These are phyloP conservation scores for Fraxinus baroniana DNA, from an alignment of 305 asterid genomes.

Conservation along the genomic window DNA sequence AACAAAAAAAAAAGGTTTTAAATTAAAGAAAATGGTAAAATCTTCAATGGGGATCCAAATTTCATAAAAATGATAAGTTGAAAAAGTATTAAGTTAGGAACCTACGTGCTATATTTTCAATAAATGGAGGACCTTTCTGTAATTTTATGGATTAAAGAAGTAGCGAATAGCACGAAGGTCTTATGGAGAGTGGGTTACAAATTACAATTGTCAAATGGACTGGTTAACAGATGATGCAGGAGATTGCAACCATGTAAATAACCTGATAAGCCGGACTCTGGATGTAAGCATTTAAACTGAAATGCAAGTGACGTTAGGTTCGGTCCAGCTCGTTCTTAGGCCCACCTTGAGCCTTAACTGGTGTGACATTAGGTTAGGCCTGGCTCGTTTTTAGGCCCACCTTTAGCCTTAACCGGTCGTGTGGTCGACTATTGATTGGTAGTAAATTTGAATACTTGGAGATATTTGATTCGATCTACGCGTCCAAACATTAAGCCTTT, in stretches of 20 bases:
- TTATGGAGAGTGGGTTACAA: neutral
- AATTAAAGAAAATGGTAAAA: neutral
- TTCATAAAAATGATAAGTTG: neutral
- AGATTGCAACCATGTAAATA: neutral
- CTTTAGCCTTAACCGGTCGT: too few species aligned
- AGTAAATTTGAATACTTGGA: too few species aligned
- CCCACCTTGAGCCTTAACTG: too few species aligned
- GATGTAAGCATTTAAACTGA: neutral
- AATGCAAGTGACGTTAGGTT: neutral
- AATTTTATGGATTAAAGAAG: neutral
- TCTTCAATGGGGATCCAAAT: neutral
- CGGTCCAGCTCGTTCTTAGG: neutral
- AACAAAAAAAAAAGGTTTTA: too few species aligned
- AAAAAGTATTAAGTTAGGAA: neutral
- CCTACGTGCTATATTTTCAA: neutral
- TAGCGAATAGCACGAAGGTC: too few species aligned
- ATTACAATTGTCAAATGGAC: neutral
- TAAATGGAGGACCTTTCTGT: neutral
- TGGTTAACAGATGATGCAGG: neutral
- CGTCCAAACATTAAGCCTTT: neutral
- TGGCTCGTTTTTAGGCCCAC: neutral
- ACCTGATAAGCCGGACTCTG: neutral
- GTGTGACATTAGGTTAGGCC: neutral
- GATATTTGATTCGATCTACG: neutral
- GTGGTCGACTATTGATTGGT: neutral